Evolutionary conservation across 768 basidiomycete species (phyloP).

Genomic region (Boletus bicolor): DNA sequence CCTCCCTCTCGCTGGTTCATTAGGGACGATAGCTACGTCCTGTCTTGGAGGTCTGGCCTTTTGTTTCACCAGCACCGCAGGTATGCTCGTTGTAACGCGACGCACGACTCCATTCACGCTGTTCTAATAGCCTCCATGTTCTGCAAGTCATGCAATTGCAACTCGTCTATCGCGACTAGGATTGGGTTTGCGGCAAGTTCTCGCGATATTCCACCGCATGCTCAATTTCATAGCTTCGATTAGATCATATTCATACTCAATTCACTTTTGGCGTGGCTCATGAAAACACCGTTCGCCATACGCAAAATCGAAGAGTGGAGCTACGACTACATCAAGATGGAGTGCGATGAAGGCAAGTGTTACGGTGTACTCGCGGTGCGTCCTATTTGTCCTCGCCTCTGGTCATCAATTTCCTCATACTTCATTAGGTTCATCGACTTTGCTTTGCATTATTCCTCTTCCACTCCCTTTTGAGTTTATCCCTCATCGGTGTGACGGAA

Average conservation of each 20-base stretch:
- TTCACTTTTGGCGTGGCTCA: constrained; percentile 94
- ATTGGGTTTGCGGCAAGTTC: constrained; percentile 85
- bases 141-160: constrained; percentile 98
- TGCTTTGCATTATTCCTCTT: constrained; percentile 93
- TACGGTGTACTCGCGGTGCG: constrained; percentile 93
- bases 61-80: constrained; percentile 83
- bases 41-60: constrained; percentile 81
- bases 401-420: constrained; percentile 2
- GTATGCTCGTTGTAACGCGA: constrained; percentile 38
- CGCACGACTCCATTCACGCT: constrained; percentile 3
- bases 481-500: constrained; percentile 83
- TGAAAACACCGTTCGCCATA: constrained; percentile 88
- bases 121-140: constrained; percentile 77
- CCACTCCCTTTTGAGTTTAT: constrained; percentile 75
- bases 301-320: constrained; percentile 88
- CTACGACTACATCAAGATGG: constrained; percentile 98
- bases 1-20: constrained; percentile 63
- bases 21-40: constrained; percentile 75
- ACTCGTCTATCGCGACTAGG: constrained; percentile 95
- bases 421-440: constrained; percentile 79
- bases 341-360: constrained; percentile 88
- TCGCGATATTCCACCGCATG: neutral
- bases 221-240: neutral
- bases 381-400: constrained; percentile 9
- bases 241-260: constrained; percentile 95